Evolutionary conservation across 805 yeast species (phyloP), one percentile per base, ranked within the genome.

Genomic region (Nakazawaea holstii): DNA sequence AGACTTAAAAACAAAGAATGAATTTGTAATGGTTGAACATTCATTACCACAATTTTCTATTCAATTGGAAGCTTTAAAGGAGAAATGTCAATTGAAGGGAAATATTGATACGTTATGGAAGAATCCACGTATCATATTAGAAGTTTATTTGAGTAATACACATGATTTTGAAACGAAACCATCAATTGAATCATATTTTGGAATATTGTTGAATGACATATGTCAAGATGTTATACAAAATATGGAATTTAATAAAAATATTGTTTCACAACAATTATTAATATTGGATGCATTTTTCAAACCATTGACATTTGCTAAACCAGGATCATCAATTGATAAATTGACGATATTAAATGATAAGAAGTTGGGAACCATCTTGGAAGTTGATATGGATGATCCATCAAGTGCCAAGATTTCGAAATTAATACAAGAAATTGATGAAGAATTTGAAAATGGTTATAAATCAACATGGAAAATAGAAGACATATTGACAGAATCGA

Each of bases 381-480:
- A 70, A 11, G 75, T 74, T 46, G 76, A 62, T 50, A 50, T 60
- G 35, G 51, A 60, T 35, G 50, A 48, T 54, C 55, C n/a, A 35
- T 15, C 33, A 15, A 43, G 35, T 35, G n/a, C 35, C 27, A 61
- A 60, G 41, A 51, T 65, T 28, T n/a, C 33, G 13, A 41, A 40
- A n/a, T 59, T 66, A 60, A 53, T 65, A 15, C 49, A 53, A 24
- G 61, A 64, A 14, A 63, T 66, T 0, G 66, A 68, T 40, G 62
- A 63, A 42, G 72, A 73, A 41, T 67, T 70, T 52, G 63, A 67
- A 15, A 60, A 64, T 15, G 68, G 70, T 24, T 55, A 51, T 46
- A 54, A 49, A 15, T 79, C 95, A 1, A 89, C 96, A 0, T 89
- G 87, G 86, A 94, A 94, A 61, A 77, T 90, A 50, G 99, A 94